Evolutionary conservation across 2,329 filamentous ascomycete species (phyloP).

Genomic region (Orbilia oligospora): DNA sequence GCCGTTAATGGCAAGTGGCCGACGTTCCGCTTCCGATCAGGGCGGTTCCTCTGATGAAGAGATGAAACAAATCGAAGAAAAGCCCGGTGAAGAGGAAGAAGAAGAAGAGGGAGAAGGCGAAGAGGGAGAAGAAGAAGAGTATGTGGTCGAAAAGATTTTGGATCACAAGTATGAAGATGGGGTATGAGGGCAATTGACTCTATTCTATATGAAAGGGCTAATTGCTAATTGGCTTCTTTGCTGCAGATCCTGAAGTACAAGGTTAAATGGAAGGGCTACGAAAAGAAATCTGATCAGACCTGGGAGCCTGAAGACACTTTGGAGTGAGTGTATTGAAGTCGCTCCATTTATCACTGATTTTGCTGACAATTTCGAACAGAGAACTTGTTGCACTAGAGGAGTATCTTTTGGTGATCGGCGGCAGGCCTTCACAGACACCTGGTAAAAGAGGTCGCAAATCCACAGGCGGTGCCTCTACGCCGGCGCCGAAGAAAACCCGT

Average conservation of each 20-base stretch:
- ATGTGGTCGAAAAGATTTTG: conserved; percentile 48
- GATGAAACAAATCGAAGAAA: conserved; percentile 35
- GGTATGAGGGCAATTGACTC: neutral
- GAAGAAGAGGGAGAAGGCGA: conserved; percentile 30
- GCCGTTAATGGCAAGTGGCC: conserved; percentile 41
- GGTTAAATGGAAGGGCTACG: conserved; percentile 86
- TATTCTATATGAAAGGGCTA: neutral
- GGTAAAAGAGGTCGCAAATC: conserved; percentile 73
- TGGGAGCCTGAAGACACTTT: conserved; percentile 82
- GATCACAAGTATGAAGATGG: conserved; percentile 50
- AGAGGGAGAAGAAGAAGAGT: conserved; percentile 22
- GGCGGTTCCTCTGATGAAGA: conserved; percentile 55
- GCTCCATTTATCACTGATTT: neutral
- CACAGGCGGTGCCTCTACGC: conserved; percentile 64
- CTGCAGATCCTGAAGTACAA: conserved; percentile 52
- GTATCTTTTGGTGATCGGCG: conserved; percentile 77
- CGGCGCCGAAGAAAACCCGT: conserved; percentile 62
- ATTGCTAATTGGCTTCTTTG: conserved; percentile 5
- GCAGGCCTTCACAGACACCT: conserved; percentile 71
- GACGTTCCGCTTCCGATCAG: conserved; percentile 32
- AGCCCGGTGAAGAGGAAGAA: conserved; percentile 22
- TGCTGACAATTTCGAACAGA: conserved; percentile 30
- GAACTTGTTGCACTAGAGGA: conserved; percentile 45
- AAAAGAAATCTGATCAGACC: conserved; percentile 78
- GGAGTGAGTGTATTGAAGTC: conserved; percentile 65